Conservation (phyloP, 768 basidiomycete species). For the Gloeophyllum trabeum region DNA sequence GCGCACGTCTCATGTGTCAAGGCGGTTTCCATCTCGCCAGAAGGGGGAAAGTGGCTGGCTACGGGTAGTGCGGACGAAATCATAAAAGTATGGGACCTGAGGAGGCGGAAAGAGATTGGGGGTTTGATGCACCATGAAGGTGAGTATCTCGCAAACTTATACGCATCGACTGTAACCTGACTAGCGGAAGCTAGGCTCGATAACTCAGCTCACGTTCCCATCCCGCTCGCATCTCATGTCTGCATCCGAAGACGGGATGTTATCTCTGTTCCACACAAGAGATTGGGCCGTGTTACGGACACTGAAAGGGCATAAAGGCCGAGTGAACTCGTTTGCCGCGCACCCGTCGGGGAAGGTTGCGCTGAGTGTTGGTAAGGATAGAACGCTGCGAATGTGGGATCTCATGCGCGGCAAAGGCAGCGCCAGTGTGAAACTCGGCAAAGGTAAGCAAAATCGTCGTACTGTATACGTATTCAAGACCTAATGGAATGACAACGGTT, state of each 20-base stretch:
- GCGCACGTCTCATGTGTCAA: constrained; percentile 93
- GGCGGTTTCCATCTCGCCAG: constrained; percentile 77
- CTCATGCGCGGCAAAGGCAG: constrained; percentile 88
- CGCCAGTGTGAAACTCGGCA: constrained; percentile 82
- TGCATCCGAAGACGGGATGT: constrained; percentile 85
- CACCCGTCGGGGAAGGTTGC: constrained; percentile 92
- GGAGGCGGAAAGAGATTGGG: constrained; percentile 86
- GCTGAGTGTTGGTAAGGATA: constrained; percentile 83
- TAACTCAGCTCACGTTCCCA: constrained; percentile 80
- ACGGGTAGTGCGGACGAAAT: constrained; percentile 96
- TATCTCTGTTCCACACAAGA: constrained; percentile 83
- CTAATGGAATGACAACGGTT: not conserved
- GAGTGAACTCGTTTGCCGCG: constrained; percentile 82
- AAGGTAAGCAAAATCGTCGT: too few species aligned
- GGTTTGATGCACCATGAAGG: constrained; percentile 93
- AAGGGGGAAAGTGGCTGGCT: constrained; percentile 92
- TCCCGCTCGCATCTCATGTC: constrained; percentile 85
- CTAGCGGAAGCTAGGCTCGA: constrained; percentile 51
- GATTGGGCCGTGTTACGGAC: constrained; percentile 88
- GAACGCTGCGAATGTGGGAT: constrained; percentile 95
- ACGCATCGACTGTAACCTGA: not conserved
- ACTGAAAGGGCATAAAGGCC: constrained; percentile 88
- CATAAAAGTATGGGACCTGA: constrained; percentile 93
- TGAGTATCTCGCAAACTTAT: constrained; percentile 19
- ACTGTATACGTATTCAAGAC: not conserved